These are phyloP conservation scores for Manihot esculenta DNA, from an alignment of 441 rosid genomes.

Conservation along the genomic window DNA sequence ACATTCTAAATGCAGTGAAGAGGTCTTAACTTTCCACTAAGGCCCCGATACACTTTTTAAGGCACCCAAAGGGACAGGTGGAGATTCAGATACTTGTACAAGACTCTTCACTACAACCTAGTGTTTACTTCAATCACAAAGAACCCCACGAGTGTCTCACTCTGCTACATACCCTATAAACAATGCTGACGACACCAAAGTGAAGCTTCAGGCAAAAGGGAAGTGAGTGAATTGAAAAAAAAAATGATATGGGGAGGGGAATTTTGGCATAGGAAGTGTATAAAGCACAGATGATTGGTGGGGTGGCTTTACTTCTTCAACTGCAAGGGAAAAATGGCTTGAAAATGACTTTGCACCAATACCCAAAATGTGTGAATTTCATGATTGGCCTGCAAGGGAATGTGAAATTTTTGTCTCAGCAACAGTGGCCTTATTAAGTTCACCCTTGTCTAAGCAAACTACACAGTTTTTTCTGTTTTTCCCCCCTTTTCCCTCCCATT, in stretches of 20 bases:
- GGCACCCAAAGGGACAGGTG: slow-evolving; percentile 39
- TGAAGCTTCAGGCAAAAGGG: slow-evolving; percentile 42
- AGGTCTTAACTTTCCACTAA: neutral
- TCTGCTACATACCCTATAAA: too few relatives aligned
- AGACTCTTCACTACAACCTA: slow-evolving; percentile 17
- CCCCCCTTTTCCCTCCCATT: neutral
- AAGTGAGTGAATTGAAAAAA: slow-evolving; percentile 12
- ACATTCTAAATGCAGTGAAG: too few relatives aligned
- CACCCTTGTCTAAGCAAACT: slow-evolving; percentile 47
- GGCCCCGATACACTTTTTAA: slow-evolving; percentile 33
- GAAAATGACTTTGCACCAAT: slow-evolving; percentile 66
- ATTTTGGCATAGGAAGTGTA: slow-evolving; percentile 31
- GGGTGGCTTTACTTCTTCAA: slow-evolving; percentile 52
- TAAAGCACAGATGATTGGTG: slow-evolving; percentile 51
- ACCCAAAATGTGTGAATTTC: slow-evolving; percentile 36
- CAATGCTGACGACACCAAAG: too few relatives aligned
- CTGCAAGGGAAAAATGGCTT: slow-evolving; percentile 44
- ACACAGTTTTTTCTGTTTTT: slow-evolving; percentile 11
- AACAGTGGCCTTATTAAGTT: slow-evolving; percentile 23
- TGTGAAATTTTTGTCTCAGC: slow-evolving; percentile 18
- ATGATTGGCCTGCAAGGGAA: slow-evolving; percentile 50
- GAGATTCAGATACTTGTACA: slow-evolving; percentile 19
- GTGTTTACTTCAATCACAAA: slow-evolving; percentile 28
- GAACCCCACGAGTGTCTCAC: neutral
- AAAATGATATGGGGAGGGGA: neutral